Conservation (phyloP, 768 basidiomycete species). For the Amyloporia xantha region DNA sequence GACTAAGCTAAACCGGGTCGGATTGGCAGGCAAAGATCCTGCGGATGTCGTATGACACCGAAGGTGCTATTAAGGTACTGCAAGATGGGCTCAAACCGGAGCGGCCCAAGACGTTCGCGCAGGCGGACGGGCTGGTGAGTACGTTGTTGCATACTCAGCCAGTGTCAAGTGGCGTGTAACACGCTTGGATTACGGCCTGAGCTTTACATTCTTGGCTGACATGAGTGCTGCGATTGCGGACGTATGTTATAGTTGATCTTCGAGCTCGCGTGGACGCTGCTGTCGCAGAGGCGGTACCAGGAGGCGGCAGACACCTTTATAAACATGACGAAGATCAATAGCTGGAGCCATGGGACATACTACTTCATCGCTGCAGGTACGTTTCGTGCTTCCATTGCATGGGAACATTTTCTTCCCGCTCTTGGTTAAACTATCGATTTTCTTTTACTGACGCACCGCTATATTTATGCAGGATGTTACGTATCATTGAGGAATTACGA, state of each 20-base stretch:
- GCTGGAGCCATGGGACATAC: slow-evolving; percentile 78
- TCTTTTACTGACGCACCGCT: too few species aligned
- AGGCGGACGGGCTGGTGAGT: slow-evolving; percentile 66
- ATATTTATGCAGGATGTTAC: slow-evolving; percentile 45
- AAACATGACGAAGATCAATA: slow-evolving; percentile 58
- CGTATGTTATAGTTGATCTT: slow-evolving; percentile 50
- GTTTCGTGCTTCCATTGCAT: slow-evolving; percentile 4
- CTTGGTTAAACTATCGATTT: too few species aligned
- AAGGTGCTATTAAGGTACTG: slow-evolving; percentile 59
- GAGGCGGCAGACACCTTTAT: slow-evolving; percentile 66
- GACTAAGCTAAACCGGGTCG: not conserved
- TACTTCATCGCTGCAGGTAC: slow-evolving; percentile 67
- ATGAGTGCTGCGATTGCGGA: not conserved
- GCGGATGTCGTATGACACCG: slow-evolving; percentile 61
- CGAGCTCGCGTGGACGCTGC: slow-evolving; percentile 72
- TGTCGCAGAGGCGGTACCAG: slow-evolving; percentile 55
- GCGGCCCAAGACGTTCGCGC: slow-evolving; percentile 51
- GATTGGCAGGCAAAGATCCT: slow-evolving; percentile 56
- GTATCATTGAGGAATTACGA: slow-evolving; percentile 47
- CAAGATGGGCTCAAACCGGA: slow-evolving; percentile 49
- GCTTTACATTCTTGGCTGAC: not conserved
- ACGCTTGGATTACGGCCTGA: not conserved
- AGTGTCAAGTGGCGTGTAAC: too few species aligned
- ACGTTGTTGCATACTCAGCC: not conserved
- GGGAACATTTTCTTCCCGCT: not conserved